Evolutionary conservation across 495 filamentous ascomycete species (phyloP).

Genomic region (Viridothelium virens): DNA sequence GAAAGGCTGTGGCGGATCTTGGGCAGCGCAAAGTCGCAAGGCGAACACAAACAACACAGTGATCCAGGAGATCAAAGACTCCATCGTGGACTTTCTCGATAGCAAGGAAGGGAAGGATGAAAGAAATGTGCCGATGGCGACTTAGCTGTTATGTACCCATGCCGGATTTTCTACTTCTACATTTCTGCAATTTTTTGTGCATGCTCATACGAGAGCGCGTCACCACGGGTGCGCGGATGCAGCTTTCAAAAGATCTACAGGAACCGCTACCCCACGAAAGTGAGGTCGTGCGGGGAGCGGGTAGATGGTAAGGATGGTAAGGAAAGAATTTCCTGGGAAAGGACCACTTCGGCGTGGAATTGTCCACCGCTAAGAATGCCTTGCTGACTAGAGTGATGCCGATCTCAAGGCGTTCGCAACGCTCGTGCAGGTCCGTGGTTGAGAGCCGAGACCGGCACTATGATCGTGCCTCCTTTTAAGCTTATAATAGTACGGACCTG

Average conservation of each 20-base stretch:
- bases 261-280: not conserved
- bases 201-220: not conserved
- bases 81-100: not conserved
- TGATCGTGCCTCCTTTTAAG: not conserved
- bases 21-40: not conserved
- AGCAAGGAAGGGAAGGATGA: too few species aligned
- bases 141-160: too few species aligned
- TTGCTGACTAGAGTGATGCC: not conserved
- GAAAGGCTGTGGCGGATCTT: conserved; percentile 19
- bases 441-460: not conserved
- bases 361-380: not conserved
- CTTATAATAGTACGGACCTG: not conserved
- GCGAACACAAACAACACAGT: not conserved
- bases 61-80: not conserved
- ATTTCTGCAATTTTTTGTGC: not conserved
- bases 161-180: conserved; percentile 4
- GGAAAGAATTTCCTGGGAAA: not conserved
- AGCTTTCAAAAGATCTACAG: not conserved
- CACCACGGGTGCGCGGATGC: not conserved
- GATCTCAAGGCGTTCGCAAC: not conserved
- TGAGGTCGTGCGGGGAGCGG: not conserved
- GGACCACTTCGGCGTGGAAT: not conserved
- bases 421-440: not conserved
- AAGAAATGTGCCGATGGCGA: too few species aligned
- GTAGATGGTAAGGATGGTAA: not conserved